Conservation (phyloP, 1,284 basidiomycete species). For the Papiliotrema laurentii region DNA sequence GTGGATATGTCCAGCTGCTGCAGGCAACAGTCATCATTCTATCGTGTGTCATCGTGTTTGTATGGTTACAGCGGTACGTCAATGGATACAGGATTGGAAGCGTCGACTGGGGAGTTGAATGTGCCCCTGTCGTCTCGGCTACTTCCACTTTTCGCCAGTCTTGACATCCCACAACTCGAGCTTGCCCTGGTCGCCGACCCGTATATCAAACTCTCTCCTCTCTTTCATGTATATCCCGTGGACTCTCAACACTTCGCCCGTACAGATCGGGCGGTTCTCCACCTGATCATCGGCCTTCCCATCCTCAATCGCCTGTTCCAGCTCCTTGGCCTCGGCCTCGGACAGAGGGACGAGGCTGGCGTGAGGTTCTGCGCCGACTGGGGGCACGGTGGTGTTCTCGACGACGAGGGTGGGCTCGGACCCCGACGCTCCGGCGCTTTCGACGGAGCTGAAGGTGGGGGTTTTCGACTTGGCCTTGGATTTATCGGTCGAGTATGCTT, state of each 20-base stretch:
- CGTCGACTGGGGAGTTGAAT: too few relatives aligned
- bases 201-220: conserved; percentile 25
- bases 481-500: conserved; percentile 31
- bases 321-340: conserved; percentile 12
- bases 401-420: not conserved
- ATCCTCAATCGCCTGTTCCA: conserved; percentile 18
- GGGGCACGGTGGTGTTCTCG: not conserved
- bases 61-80: too few relatives aligned
- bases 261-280: conserved; percentile 24
- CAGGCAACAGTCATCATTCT: too few relatives aligned
- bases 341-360: conserved; percentile 14
- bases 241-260: conserved; percentile 25
- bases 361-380: not conserved
- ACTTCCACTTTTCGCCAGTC: conserved; percentile 1
- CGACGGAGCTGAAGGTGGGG: not conserved
- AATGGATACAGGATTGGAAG: too few relatives aligned
- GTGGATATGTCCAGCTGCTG: too few relatives aligned
- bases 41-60: too few relatives aligned
- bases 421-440: not conserved
- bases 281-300: conserved; percentile 22
- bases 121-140: too few relatives aligned
- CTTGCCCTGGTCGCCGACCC: conserved; percentile 20
- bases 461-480: not conserved
- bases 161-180: conserved; percentile 32
- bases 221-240: conserved; percentile 40